phyloP scores from a whole-genome alignment of 106 monocot genomes.

The Posidonia australis region DNA sequence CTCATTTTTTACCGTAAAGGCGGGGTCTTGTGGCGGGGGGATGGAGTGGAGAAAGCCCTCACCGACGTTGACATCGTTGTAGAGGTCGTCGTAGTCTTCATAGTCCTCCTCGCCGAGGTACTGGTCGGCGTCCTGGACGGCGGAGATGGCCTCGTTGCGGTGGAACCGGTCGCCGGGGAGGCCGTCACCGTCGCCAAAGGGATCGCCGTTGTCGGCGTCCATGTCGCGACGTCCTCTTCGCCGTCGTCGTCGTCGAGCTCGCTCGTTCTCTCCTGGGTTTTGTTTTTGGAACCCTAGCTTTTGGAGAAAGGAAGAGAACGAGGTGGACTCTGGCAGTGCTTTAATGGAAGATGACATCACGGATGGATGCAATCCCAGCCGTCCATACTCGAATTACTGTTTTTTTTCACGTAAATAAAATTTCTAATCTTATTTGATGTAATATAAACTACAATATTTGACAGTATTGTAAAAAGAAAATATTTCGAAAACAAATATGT shows the following conservation, averaged over 20 bases:
- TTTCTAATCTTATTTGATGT: no score
- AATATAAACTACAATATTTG: no score
- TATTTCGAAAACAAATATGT: no score
- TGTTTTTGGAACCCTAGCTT: background rate
- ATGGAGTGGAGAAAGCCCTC: slow-evolving; percentile 50
- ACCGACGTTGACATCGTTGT: slow-evolving; percentile 96
- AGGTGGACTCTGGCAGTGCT: no score
- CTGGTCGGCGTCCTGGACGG: slow-evolving; percentile 70
- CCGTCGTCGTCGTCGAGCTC: background rate
- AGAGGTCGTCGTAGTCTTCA: slow-evolving; percentile 79
- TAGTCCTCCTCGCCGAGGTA: slow-evolving; percentile 72
- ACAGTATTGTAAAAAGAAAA: no score
- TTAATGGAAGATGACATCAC: no score
- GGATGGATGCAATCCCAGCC: no score
- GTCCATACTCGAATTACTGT: no score
- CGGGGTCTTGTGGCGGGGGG: background rate
- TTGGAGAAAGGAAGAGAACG: no score
- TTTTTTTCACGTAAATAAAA: no score
- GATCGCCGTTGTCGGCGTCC: background rate
- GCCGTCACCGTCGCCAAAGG: background rate
- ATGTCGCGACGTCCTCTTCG: background rate
- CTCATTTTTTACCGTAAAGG: background rate
- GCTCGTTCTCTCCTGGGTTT: background rate
- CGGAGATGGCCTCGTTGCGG: slow-evolving; percentile 60
- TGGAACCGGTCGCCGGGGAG: slow-evolving; percentile 33